Evolutionary conservation across 805 yeast genomes (phyloP), one percentile per base, ranked within the genome.

Genomic region (Yarrowia keelungensis): DNA sequence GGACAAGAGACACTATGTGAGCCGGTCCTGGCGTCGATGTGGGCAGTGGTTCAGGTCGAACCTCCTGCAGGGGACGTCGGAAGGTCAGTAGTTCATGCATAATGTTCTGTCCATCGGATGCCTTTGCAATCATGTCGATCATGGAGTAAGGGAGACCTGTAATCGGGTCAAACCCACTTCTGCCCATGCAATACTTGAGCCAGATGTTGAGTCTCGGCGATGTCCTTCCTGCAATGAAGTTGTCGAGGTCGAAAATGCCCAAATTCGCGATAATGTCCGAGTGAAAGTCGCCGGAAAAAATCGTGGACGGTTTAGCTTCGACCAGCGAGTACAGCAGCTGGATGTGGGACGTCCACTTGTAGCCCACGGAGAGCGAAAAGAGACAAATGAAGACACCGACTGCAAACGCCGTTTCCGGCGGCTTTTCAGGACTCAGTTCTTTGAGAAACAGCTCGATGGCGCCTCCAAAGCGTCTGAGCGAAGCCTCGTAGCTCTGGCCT

Each of bases 181-280:
- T 5, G 5, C 67, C 67, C 67, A 62, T 47, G 45, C 58, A 62
- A n/a, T 62, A 49, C 14, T 62, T 62, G 43, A 62, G 56, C 67
- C 67, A 62, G n/a, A 62, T 62, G 56, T 62, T 62, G 43, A 62
- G 67, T 32, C 67, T 14, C 5, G 67, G 67, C 12, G 67, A 62
- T 0, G 67, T 47, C 19, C 67, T 19, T 14, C 67, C 67, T 2
- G 56, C 67, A 16, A 62, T 47, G 46, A 62, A 62, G 39, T 47
- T 62, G 39, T 62, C 67, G 12, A 62, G 56, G 38, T 62, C 67
- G 8, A 62, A 62, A 15, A 62, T 15, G 15, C 67, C 67, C 22
- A 62, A 39, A 12, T 62, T 62, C 26, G 67, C 67, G 14, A 62
- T 62, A 39, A 62, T 49, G n/a, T 62, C 67, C 2, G 45, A 47